These are phyloP conservation scores for Metarhizium guizhouense DNA, from an alignment of 2,329 filamentous ascomycete species.

Conservation along the genomic window DNA sequence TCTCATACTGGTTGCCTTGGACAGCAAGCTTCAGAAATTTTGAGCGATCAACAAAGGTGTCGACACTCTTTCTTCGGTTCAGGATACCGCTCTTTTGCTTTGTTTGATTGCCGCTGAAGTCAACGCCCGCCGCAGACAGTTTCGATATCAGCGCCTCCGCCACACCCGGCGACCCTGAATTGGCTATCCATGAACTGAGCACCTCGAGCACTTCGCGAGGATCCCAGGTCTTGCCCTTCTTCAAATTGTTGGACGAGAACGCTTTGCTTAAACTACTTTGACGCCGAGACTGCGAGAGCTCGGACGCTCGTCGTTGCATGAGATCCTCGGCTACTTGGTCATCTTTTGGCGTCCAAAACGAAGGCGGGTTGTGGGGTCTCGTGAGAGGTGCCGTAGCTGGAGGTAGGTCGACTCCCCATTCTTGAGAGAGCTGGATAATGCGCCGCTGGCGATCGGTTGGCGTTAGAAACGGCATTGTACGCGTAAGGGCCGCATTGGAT, in stretches of 20 bases:
- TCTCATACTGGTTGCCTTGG: slow-evolving; percentile 39
- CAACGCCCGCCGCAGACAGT: slow-evolving; percentile 39
- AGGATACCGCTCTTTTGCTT: slow-evolving; percentile 38
- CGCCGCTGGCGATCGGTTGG: slow-evolving; percentile 33
- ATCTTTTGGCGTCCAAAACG: slow-evolving; percentile 38
- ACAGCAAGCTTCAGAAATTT: slow-evolving; percentile 43
- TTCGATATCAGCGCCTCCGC: slow-evolving; percentile 46
- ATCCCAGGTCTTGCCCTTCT: slow-evolving; percentile 42
- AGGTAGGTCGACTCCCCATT: slow-evolving; percentile 39
- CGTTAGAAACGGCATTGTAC: slow-evolving; percentile 20
- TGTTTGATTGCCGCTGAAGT: slow-evolving; percentile 37
- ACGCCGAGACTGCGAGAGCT: slow-evolving; percentile 24
- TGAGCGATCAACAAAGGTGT: slow-evolving; percentile 38
- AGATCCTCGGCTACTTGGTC: slow-evolving; percentile 45
- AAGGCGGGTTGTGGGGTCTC: slow-evolving; percentile 32
- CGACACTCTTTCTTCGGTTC: slow-evolving; percentile 39
- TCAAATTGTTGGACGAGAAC: slow-evolving; percentile 28
- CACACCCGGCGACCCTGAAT: slow-evolving; percentile 41
- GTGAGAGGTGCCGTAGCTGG: slow-evolving; percentile 29
- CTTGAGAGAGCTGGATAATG: slow-evolving; percentile 39
- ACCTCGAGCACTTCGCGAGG: slow-evolving; percentile 43
- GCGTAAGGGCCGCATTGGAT: neutral
- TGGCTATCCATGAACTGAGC: slow-evolving; percentile 39
- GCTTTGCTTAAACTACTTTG: slow-evolving; percentile 31
- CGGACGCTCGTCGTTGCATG: slow-evolving; percentile 34